A percentile compares a stretch with the other conserved stretches of the same genome.
phyloP scores from a whole-genome alignment of 1,284 basidiomycete genomes.

The Flammula alnicola region DNA sequence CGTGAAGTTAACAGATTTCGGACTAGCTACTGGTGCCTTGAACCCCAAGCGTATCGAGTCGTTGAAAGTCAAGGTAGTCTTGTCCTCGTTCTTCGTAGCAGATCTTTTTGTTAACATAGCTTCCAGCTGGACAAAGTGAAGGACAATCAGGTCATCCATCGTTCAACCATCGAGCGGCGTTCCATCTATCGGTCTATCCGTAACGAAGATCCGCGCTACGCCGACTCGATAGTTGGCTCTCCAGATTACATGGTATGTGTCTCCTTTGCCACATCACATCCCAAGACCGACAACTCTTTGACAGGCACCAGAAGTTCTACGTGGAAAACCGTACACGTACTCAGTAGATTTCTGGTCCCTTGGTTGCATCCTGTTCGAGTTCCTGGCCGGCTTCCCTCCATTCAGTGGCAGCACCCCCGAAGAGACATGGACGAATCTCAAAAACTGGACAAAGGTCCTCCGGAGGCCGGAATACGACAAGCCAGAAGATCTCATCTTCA shows the following conservation, averaged over 20 bases:
- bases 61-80: constrained; percentile 87
- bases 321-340: constrained; percentile 93
- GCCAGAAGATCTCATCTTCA: constrained; percentile 97
- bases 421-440: constrained; percentile 99
- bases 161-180: constrained; percentile 93
- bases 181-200: constrained; percentile 95
- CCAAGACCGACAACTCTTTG: background rate
- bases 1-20: constrained; percentile 99
- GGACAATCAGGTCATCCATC: constrained; percentile 88
- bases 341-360: constrained; percentile 99
- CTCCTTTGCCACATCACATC: background rate
- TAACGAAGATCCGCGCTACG: constrained; percentile 90
- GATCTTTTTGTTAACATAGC: background rate
- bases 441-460: constrained; percentile 96
- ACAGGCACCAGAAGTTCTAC: constrained; percentile 88
- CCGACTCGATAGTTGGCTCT: constrained; percentile 97
- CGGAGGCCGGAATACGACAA: constrained; percentile 94
- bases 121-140: constrained; percentile 93
- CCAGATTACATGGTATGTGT: constrained; percentile 87
- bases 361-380: constrained; percentile 98
- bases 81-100: background rate
- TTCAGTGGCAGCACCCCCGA: constrained; percentile 96
- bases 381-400: constrained; percentile 96
- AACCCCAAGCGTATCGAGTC: constrained; percentile 97
- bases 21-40: constrained; percentile 94